Evolutionary conservation across 2,329 filamentous ascomycete genomes (phyloP), one percentile per base, ranked within the genome.

Genomic region (Monilinia fructigena): DNA sequence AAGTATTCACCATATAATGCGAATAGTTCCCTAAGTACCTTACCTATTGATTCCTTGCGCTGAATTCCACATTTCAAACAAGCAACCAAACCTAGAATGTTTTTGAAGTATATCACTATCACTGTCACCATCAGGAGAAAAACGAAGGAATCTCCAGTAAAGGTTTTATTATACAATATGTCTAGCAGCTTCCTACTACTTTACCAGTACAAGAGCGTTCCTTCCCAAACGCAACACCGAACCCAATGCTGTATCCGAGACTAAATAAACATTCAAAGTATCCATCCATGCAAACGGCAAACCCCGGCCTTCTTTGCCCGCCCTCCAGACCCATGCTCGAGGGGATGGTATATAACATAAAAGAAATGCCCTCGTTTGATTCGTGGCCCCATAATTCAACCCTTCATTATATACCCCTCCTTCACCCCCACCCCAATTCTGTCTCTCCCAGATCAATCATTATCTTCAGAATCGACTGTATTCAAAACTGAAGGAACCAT

Each of bases 361-460:
- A 52, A n/a, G 23, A 5, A 38, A 59, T 52, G 35, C 47, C 47
- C 23, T 65, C 55, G 55, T 65, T 60, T 23, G 23, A 60, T 18
- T 65, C 63, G 38, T 61, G 35, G 63, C 63, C 35, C 54, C 63
- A 65, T 61, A 45, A 60, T 35, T 35, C 55, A 31, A 45, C 63
- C 31, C 35, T 38, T 65, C 48, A 65, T 40, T 47, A 53, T 61
- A 16, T 65, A 65, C 54, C 42, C n/a, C 28, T 28, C 31, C 54
- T 59, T 59, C 11, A 28, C 28, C 40, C 31, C 20, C 4, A 1
- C 23, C 23, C 23, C 23, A 23, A 23, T 23, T 12, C 26, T 16
- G 23, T n/a, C 16, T 23, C 40, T 7, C 45, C 47, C 47, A 7
- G 20, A n/a, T 16, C 55, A 65, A 61, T 45, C 45, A 59, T 54